Evolutionary conservation across 129 eudicot species (phyloP), one percentile per base, ranked within the genome.

Genomic region (Lonicera japonica): DNA sequence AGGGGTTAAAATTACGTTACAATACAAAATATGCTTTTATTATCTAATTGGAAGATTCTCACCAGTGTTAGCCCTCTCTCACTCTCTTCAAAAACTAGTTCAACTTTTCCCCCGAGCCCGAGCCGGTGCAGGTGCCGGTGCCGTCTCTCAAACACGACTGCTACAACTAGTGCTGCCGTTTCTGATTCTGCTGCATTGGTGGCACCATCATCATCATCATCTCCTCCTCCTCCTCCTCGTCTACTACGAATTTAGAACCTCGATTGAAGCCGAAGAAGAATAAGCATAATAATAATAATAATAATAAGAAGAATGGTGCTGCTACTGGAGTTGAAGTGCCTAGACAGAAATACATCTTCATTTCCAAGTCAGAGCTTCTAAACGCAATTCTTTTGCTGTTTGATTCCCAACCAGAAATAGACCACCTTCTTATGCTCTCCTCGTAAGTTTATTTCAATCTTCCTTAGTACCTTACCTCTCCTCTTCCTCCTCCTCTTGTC

Each of bases 311-410:
- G n/a, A n/a, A n/a, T n/a, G n/a, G n/a, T n/a, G n/a, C n/a, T n/a
- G n/a, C n/a, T n/a, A 69, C 52, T 56, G 86, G 87, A 19, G 77
- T 86, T 61, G 83, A 79, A 43, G 89, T 86, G 50, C 85, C 95
- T 15, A 65, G 95, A 54, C 84, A 77, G 20, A 82, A 75, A 54
- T 72, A 76, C 38, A 82, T 86, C 60, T 38, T 82, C 3, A 62
- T 83, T 25, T 77, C 95, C 8, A 86, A 86, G 70, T 41, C 82
- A 17, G 74, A 78, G 53, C 95, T 86, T 36, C 76, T 82, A 45
- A 77, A 86, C 20, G 82, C 89, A 60, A 58, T 86, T 54, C 54
- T 77, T 1, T 29, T 52, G n/a, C 54, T 78, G 78, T 78, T 83
- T 17, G 80, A 72, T 22, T 73, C 86, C 20, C 72, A n/a, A 9